Conservation (phyloP, 495 filamentous ascomycete genomes). For the Thermothielavioides terrestris region DNA sequence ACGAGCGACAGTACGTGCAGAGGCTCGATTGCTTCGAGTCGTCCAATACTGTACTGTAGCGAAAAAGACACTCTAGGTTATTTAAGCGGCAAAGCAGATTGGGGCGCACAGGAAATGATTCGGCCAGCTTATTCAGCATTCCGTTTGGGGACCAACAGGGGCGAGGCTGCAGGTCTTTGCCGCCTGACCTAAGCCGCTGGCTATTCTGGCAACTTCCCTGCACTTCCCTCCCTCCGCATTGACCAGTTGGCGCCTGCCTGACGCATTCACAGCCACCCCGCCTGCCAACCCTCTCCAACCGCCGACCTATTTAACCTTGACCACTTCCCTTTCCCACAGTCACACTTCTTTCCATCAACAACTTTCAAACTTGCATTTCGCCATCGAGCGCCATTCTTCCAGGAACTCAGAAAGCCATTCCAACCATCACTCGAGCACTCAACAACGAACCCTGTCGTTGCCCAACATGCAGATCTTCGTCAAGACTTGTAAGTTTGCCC, state of each 20-base stretch:
- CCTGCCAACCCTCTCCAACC: conserved; percentile 18
- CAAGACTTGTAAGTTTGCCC: conserved; percentile 90
- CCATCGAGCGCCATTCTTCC: conserved; percentile 16
- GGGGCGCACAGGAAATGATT: too few relatives aligned
- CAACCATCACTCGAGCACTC: conserved; percentile 15
- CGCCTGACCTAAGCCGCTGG: conserved; percentile 24
- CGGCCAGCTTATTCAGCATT: conserved; percentile 8
- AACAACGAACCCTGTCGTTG: conserved; percentile 7
- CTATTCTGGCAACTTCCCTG: conserved; percentile 25
- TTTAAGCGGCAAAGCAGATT: too few relatives aligned
- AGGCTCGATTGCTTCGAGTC: not conserved
- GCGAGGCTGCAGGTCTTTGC: conserved; percentile 15
- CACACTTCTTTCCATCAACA: conserved; percentile 6
- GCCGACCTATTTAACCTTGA: conserved; percentile 18
- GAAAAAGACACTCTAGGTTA: too few relatives aligned
- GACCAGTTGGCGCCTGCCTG: conserved; percentile 25
- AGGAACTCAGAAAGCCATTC: not conserved
- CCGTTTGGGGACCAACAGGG: conserved; percentile 4
- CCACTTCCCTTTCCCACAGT: conserved; percentile 6
- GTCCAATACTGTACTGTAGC: not conserved
- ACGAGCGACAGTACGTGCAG: not conserved
- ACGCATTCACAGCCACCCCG: conserved; percentile 28
- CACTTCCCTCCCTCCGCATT: conserved; percentile 20
- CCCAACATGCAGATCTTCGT: conserved; percentile 92
- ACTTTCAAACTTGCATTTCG: conserved; percentile 15